Evolutionary conservation across 768 basidiomycete species (phyloP).

Genomic region (Russula sp.): DNA sequence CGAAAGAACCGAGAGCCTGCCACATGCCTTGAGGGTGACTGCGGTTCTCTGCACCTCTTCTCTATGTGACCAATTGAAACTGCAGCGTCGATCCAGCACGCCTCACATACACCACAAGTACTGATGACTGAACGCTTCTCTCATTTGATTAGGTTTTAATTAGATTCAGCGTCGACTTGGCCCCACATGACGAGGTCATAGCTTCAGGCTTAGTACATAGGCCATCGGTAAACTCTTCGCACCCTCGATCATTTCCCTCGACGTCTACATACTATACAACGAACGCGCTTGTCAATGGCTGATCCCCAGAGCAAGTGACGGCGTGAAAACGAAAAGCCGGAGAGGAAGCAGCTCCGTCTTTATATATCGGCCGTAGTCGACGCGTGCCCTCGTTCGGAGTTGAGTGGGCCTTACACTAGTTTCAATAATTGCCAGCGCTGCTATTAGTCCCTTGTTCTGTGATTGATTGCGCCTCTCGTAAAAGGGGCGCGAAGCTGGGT

Average conservation of each 20-base stretch:
- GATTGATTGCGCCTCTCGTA: too few relatives aligned
- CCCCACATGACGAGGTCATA: not conserved
- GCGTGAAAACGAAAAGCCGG: not conserved
- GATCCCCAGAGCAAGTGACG: not conserved
- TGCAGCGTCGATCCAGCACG: not conserved
- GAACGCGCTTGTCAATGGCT: not conserved
- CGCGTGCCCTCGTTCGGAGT: not conserved
- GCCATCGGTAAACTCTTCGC: not conserved
- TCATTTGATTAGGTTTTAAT: not conserved
- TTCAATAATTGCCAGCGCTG: too few relatives aligned
- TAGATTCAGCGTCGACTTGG: not conserved
- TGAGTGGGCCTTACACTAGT: not conserved
- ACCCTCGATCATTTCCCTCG: constrained; percentile 9
- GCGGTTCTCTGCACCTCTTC: not conserved
- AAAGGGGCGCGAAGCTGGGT: too few relatives aligned
- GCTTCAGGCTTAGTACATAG: not conserved
- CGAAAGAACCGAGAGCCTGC: too few relatives aligned
- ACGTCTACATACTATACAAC: not conserved
- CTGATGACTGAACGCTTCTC: not conserved
- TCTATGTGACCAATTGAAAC: not conserved
- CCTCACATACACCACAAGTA: not conserved
- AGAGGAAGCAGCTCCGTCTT: not conserved
- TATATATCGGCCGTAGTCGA: not conserved
- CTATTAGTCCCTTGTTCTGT: too few relatives aligned
- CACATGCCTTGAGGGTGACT: not conserved